Base-by-base conservation (phyloP, 202 grass and related monocot species). In the Schoenoplectus triqueter region DNA sequence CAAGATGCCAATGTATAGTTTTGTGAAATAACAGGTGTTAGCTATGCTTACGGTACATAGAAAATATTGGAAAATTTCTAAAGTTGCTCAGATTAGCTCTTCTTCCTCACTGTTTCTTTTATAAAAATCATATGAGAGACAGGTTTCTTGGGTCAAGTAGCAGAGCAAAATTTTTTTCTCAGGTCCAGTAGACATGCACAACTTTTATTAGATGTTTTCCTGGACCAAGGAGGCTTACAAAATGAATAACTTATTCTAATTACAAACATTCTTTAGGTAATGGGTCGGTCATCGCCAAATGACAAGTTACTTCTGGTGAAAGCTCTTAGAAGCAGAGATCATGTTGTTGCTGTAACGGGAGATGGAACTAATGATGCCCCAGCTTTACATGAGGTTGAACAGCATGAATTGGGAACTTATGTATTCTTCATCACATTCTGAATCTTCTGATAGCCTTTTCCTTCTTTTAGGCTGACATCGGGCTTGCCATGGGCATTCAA, bases 341-440 rank as follows among this genome's bases (percentile, higher is more conserved):
- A 96, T 20, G 90, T 99, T 85, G 96, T 96, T 80, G 96, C 96
- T 85, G 96, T 99, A 81, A 99, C 96, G 48, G 96, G 96, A 70
- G 96, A 99, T 88, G 96, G 93, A 76, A 96, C 93, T 70, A 99
- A 99, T 84, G 96, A 99, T 86, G 96, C 96, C 51, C 96, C 96
- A 50, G 96, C 96, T 83, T 63, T 99, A 60, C 91, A 94, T 54
- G 96, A 98, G 96, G 96, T 98, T 69, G 80, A 80, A 74, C 7
- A 84, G 20, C 7, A 64, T 63, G 50, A 42, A 66, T 45, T 17
- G 49, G 8, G 54, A 59, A 71, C 8, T 68, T 73, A 19, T 66
- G 80, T 9, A 59, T 39, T 78, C 52, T 59, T 78, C 52, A 52
- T 42, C 52, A 78, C 7, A n/a, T 78, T 73, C 13, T 59, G 51